Evolutionary conservation across 305 asterid species (phyloP).

Genomic region (Fraxinus greggii): DNA sequence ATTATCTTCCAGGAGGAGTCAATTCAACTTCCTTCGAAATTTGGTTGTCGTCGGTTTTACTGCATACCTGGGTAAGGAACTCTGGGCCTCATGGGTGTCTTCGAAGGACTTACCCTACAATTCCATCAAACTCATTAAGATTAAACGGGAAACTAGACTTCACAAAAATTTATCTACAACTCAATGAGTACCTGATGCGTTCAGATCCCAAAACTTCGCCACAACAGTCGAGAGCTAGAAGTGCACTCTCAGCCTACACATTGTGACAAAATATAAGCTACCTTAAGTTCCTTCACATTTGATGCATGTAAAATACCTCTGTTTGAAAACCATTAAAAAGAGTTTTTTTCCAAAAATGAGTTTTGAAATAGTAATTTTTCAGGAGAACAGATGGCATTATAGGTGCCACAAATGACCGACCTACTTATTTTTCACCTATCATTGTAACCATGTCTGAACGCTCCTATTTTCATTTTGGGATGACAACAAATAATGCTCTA

Average conservation of each 20-base stretch:
- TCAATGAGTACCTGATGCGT: constrained; percentile 58
- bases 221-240: constrained; percentile 83
- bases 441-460: neutral
- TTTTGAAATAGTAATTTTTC: neutral
- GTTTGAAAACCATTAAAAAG: no score
- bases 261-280: constrained; percentile 7
- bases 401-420: neutral
- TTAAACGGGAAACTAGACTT: neutral
- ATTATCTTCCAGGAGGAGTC: constrained; percentile 24
- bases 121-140: neutral
- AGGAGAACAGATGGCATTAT: neutral
- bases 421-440: neutral
- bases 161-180: neutral
- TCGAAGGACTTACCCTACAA: constrained; percentile 63
- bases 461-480: neutral
- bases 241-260: constrained; percentile 90
- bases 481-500: neutral
- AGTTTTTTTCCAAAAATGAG: no score
- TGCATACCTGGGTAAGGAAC: constrained; percentile 36
- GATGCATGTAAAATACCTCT: neutral
- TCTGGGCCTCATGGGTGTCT: constrained; percentile 67
- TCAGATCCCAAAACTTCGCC: constrained; percentile 81
- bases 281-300: neutral
- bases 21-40: constrained; percentile 19
- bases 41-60: constrained; percentile 9